Percentiles rank a stretch among this genome's conserved stretches.
phyloP scores from a whole-genome alignment of 2,329 filamentous ascomycete genomes.

The Fusarium chlamydosporum region DNA sequence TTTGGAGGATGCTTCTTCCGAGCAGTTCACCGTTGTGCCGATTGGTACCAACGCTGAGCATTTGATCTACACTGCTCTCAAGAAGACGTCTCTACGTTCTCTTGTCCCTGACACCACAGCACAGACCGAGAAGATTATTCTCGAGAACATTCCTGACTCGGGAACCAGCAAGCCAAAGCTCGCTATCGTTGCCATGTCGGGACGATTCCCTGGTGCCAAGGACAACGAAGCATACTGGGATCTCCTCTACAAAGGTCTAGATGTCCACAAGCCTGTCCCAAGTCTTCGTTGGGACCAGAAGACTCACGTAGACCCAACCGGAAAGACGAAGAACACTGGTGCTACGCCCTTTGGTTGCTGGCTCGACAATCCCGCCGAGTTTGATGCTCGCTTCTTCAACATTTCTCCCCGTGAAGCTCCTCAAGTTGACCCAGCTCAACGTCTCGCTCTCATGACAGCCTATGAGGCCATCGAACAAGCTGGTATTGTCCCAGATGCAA shows the following conservation, averaged over 20 bases:
- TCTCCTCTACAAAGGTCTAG: constrained; percentile 73
- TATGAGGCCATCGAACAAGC: constrained; percentile 79
- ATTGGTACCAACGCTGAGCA: constrained; percentile 39
- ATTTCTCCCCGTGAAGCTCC: constrained; percentile 67
- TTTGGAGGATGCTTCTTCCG: neutral
- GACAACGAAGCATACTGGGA: constrained; percentile 75
- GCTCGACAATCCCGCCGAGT: constrained; percentile 75
- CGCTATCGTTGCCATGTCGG: constrained; percentile 76
- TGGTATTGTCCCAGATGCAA: constrained; percentile 74
- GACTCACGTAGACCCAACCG: constrained; percentile 64
- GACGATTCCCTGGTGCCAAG: constrained; percentile 73
- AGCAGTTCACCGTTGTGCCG: constrained; percentile 21
- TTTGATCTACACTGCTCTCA: constrained; percentile 43
- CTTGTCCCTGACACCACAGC: constrained; percentile 1
- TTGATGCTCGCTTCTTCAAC: constrained; percentile 79
- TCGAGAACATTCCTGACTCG: rapidly evolving
- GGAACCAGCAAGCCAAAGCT: constrained; percentile 36
- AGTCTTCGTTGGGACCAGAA: constrained; percentile 44
- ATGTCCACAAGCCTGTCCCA: constrained; percentile 70
- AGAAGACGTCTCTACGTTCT: constrained; percentile 31
- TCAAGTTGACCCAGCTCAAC: constrained; percentile 74
- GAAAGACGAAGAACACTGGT: constrained; percentile 73
- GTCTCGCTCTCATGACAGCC: constrained; percentile 74
- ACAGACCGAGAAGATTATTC: rapidly evolving
- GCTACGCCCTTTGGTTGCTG: constrained; percentile 57